Evolutionary conservation across 2,329 filamentous ascomycete species (phyloP), one percentile per base, ranked within the genome.

Genomic region (Cordyceps javanica): DNA sequence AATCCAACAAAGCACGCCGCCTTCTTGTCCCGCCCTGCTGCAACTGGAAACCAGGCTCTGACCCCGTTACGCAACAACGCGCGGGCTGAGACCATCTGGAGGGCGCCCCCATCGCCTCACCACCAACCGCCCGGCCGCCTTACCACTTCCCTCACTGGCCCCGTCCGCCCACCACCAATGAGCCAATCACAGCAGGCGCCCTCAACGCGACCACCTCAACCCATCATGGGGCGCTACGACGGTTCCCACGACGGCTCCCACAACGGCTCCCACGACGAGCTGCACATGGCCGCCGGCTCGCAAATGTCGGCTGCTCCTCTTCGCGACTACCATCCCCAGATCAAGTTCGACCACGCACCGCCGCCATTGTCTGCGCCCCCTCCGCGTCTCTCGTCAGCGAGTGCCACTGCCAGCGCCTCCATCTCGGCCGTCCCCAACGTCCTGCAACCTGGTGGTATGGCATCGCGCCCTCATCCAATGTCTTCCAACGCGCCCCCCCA

Each of bases 381-480:
- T 25, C 68, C 71, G 48, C 49, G 58, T 21, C 60, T 62, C 57
- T 28, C 49, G 54, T 57, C 60, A 60, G 16, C 41, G 46, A 36
- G 13, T 21, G 55, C 58, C 60, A 60, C 16, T 38, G 48, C 46
- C 21, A 51, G 38, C n/a, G 48, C 57, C 60, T 58, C 57, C 61
- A 61, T 42, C 62, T 64, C 74, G 58, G 68, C 75, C 62, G 80
- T 84, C 59, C 82, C 81, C 66, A 83, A 82, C 71, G 74, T 82
- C 57, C 75, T 85, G 61, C 81, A 84, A 68, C 82, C 82, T 38
- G 82, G 82, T 57, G 78, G 78, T 63, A 67, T 74, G 66, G 66
- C 65, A 58, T 65, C 66, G 61, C 68, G 70, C 60, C 69, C 68
- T 59, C 65, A 66, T 38, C 63, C 61, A 51, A 67, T 78, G 61